Evolutionary conservation across 202 grass and related monocot species (phyloP), one percentile per base, ranked within the genome.

Genomic region (Brachypodium distachyon): DNA sequence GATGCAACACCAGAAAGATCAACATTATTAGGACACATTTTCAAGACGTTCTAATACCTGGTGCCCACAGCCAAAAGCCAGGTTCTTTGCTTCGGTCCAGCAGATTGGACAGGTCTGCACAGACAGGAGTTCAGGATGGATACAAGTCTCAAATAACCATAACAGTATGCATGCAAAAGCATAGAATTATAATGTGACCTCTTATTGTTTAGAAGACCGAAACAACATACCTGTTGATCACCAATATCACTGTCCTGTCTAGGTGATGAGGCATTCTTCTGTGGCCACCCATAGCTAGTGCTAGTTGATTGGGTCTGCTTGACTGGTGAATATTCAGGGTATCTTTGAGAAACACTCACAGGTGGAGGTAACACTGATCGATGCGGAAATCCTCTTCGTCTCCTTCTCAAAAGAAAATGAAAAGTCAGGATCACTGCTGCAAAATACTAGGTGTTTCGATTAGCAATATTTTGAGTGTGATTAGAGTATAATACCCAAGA

Each of bases 31-130:
- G 16, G n/a, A 6, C 29, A 23, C 2, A 14, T 16, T 43, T 61
- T 36, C 26, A 51, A 18, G 19, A 21, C 1, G 12, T 39, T 67
- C 11, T 3, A 2, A 34, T 89, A 91, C 92, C 92, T 91, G 92
- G 84, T 96, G 92, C 12, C 86, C 86, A 61, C 88, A 96, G 17
- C 89, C 89, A 64, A 96, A 92, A 78, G 89, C 89, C 47, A 91
- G 92, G 82, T 95, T 69, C 69, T 95, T 95, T 21, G 57, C 29
- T 87, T 95, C 68, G 28, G 38, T 68, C 89, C 83, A 87, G 81
- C 92, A 96, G 70, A 96, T 87, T 12, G 92, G 92, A 77, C 92
- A 91, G 76, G 67, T 81, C 92, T 96, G 73, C 40, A 61, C 3
- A 46, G 21, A 61, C 16, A 74, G 1, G 22, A 61, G 42, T 67